Evolutionary conservation across 345 rosid genomes (phyloP).

Genomic region (Draba incana): DNA sequence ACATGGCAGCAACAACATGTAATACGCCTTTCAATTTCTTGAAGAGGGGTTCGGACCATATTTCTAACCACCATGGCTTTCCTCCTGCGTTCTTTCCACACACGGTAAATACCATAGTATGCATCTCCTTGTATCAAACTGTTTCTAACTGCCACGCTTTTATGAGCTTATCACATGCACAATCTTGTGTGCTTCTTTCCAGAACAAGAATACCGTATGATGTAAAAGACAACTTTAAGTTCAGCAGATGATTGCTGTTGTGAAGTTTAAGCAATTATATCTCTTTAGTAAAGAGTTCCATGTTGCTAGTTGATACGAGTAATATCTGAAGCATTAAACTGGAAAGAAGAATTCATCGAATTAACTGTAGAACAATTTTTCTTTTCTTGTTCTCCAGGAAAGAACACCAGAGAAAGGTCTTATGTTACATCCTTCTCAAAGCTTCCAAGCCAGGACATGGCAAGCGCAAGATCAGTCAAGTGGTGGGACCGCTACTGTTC

Average conservation of each 20-base stretch:
- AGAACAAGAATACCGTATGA: background rate
- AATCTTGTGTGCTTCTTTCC: constrained; percentile 24
- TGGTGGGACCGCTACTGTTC: constrained; percentile 50
- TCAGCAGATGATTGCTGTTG: constrained; percentile 15
- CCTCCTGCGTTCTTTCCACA: constrained; percentile 52
- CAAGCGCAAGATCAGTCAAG: constrained; percentile 64
- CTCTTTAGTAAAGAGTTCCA: background rate
- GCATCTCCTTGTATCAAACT: constrained; percentile 9
- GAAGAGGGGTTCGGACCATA: constrained; percentile 57
- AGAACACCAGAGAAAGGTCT: constrained; percentile 50
- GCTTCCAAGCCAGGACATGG: constrained; percentile 67
- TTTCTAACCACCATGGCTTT: constrained; percentile 48
- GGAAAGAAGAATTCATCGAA: constrained; percentile 1
- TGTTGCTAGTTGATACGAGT: constrained; percentile 10
- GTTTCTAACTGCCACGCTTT: constrained; percentile 4
- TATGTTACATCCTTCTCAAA: constrained; percentile 50
- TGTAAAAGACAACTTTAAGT: background rate
- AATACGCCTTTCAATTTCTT: constrained; percentile 55
- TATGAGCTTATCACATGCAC: background rate
- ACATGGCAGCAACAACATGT: constrained; percentile 44
- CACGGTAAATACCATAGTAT: constrained; percentile 52
- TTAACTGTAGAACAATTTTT: background rate
- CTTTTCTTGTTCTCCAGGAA: constrained; percentile 51
- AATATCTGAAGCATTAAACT: constrained; percentile 22
- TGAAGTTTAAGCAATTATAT: constrained; percentile 22